Evolutionary conservation across 2,329 filamentous ascomycete species (phyloP), one percentile per base, ranked within the genome.

Genomic region (Stagonosporopsis vannaccii): DNA sequence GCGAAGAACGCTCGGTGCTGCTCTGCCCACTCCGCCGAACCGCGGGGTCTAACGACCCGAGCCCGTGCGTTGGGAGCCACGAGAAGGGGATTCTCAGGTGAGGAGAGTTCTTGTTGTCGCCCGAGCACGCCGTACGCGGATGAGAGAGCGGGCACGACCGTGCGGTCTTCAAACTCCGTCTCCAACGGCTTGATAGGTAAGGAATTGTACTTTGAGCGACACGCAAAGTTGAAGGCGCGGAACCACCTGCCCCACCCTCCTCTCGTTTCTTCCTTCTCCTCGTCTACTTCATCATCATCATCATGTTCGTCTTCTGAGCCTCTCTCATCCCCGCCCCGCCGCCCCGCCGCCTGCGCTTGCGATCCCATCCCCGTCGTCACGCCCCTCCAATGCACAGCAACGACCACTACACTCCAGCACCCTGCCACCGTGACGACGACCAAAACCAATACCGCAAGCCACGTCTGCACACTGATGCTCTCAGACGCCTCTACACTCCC

Each of bases 21-120:
- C n/a, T 39, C 37, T 7, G 30, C 49, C 55, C 48, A 58, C 15
- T 58, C 55, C 13, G 20, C n/a, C 12, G 46, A 56, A 2, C 17
- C 11, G 5, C 52, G 2, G 9, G 11, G 23, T 7, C 3, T 1
- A 5, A 2, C 17, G 17, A 22, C 3, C 28, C 19, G 3, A n/a
- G 13, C 6, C 4, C 6, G 13, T 6, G 30, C 8, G 15, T 4
- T 32, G 4, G 53, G 48, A 25, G 39, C 19, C 22, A 49, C 28
- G 2, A 57, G 45, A 7, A 28, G 47, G 22, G 56, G 50, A 17
- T 58, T 42, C n/a, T 48, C 9, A 4, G 52, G 50, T 7, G 48
- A 49, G 15, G 8, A 7, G 13, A 20, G 4, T n/a, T 20, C 12
- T 2, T 20, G 12, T 11, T 2, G 6, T 9, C 17, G 19, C 4